These are phyloP conservation scores for Sugiyamaella pinicola DNA, from an alignment of 1,139 yeast species.

Conservation along the genomic window DNA sequence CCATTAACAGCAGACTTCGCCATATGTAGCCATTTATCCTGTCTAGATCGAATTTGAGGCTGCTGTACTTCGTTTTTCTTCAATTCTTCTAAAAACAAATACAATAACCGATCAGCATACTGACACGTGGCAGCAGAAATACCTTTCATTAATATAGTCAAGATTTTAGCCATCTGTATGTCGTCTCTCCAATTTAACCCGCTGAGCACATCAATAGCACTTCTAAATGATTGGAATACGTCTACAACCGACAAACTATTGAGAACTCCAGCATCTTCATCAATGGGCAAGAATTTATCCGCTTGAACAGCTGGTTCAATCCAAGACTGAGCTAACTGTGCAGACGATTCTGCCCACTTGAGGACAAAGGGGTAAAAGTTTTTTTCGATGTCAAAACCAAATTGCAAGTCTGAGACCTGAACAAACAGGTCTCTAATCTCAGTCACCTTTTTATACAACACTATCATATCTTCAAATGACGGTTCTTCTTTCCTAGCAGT, in stretches of 20 bases:
- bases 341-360: conserved; percentile 59
- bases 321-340: conserved; percentile 52
- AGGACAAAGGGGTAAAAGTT: conserved; percentile 61
- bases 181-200: conserved; percentile 64
- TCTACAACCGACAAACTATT: conserved; percentile 66
- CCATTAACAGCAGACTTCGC: conserved; percentile 50
- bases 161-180: conserved; percentile 59
- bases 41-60: conserved; percentile 31
- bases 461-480: conserved; percentile 62
- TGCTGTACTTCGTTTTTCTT: conserved; percentile 40
- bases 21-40: conserved; percentile 45
- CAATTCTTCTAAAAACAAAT: conserved; percentile 52
- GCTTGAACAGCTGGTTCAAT: conserved; percentile 57
- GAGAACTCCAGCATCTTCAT: conserved; percentile 45
- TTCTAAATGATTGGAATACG: conserved; percentile 63
- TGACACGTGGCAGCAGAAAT: conserved; percentile 61
- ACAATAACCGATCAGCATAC: conserved; percentile 55
- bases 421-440: conserved; percentile 57
- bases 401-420: conserved; percentile 52
- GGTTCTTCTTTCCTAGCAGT: conserved; percentile 44
- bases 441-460: conserved; percentile 57
- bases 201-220: conserved; percentile 57
- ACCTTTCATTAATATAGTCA: conserved; percentile 60
- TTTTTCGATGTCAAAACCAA: conserved; percentile 60
- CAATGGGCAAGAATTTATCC: conserved; percentile 60